Evolutionary conservation across 192 early-diverging fungal genomes (phyloP), one percentile per base, ranked within the genome.

Genomic region (Rhizoclosmatium sp.): DNA sequence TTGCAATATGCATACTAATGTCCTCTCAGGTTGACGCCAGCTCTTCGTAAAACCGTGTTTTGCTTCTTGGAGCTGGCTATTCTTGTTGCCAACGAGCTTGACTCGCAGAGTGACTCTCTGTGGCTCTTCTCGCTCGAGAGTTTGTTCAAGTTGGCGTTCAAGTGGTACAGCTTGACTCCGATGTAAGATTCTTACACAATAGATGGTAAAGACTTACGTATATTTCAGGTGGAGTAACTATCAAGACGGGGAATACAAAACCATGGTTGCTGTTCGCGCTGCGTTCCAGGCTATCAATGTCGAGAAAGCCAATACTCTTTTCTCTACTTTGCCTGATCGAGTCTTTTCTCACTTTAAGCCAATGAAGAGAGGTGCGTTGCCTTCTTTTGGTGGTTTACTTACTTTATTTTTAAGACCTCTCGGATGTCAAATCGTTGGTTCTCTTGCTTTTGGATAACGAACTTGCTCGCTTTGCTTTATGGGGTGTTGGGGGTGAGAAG

Each of bases 401-500:
- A n/a, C 14, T 69, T 39, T 23, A 2, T 58, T 58, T 56, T 49
- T 14, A 19, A 71, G 75, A 76, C 41, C 51, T 76, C 2, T 10
- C 45, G 4, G 85, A 87, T 39, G 87, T 81, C 0, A 81, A 84
- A 42, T 90, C 93, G 39, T 78, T 98, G 39, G 79, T 99, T 42
- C 80, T 95, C 47, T 76, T 99, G 49, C 87, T 99, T 51, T 78
- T 97, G 40, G 97, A 97, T 80, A 94, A 93, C 75, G 98, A 99
- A 81, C 81, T 98, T 62, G 87, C 89, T 59, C 91, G 95, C 21
- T 83, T 96, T 78, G 88, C 91, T 19, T 91, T 94, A 1, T 98
- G 98, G 97, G 81, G 84, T 31, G 86, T 94, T 3, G 69, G 69
- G 3, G 69, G 47, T 10, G 75, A 56, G 31, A 46, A 16, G 7